Conservation (phyloP, 768 basidiomycete species). For the Kwoniella europaea region DNA sequence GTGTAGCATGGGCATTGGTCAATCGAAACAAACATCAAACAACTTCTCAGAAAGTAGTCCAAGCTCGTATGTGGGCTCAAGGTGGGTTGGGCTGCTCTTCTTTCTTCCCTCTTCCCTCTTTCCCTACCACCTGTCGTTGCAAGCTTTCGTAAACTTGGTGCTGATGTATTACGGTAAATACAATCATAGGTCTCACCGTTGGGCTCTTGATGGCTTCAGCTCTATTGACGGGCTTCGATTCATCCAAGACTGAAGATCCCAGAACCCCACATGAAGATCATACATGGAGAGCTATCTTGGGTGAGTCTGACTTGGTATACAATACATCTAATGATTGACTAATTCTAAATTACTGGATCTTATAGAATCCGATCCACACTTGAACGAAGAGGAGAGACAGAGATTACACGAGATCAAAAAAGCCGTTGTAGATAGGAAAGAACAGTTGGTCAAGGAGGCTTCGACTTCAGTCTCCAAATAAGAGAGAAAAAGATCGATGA, state of each 20-base stretch:
- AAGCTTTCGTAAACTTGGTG: too few species aligned
- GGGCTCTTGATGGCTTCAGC: conserved; percentile 50
- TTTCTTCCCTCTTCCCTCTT: too few species aligned
- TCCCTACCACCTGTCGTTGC: too few species aligned
- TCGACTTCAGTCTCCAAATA: neutral
- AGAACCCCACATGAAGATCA: conserved; percentile 36
- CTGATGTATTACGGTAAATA: too few species aligned
- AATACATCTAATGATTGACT: neutral
- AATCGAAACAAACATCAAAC: conserved; percentile 49
- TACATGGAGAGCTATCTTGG: conserved; percentile 54
- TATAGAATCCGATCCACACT: conserved; percentile 23
- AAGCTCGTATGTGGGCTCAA: conserved; percentile 58
- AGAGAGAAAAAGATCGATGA: neutral
- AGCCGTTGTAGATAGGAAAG: conserved; percentile 10
- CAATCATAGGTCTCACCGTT: conserved; percentile 54
- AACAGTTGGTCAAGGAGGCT: conserved; percentile 1
- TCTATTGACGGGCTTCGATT: conserved; percentile 41
- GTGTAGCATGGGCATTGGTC: conserved; percentile 44
- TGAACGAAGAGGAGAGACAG: conserved; percentile 20
- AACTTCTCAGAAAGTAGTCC: conserved; percentile 57
- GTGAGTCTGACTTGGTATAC: conserved; percentile 28
- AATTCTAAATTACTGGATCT: too few species aligned
- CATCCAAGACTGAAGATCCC: conserved; percentile 28
- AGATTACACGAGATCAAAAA: conserved; percentile 17
- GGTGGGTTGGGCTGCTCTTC: too few species aligned